phyloP scores from a whole-genome alignment of 371 early-diverging fungal species.

The Mycotypha africana region DNA sequence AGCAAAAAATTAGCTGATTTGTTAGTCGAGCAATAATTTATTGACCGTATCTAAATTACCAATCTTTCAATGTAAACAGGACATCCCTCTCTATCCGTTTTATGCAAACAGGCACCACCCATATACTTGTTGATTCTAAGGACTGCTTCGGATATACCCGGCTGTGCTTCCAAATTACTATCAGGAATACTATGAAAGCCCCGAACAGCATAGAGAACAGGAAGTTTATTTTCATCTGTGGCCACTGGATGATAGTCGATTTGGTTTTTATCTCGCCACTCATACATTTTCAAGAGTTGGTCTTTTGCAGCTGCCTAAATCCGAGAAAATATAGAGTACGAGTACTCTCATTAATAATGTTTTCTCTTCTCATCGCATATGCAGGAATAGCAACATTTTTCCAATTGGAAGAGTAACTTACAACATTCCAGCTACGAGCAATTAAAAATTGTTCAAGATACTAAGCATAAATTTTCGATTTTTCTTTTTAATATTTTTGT shows the following conservation, averaged over 20 bases:
- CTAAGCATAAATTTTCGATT: constrained; percentile 16
- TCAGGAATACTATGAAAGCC: constrained; percentile 66
- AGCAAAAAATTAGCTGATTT: constrained; percentile 1
- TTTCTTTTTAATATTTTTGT: too few species aligned
- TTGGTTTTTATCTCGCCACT: constrained; percentile 67
- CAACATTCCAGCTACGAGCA: constrained; percentile 56
- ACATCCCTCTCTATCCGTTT: constrained; percentile 73
- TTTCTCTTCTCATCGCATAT: too few species aligned
- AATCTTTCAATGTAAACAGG: constrained; percentile 78
- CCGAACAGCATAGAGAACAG: constrained; percentile 70
- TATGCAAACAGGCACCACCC: constrained; percentile 82
- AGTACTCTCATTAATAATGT: too few species aligned
- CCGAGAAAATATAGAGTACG: background rate
- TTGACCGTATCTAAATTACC: background rate
- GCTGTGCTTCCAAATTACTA: constrained; percentile 55
- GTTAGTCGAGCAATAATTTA: background rate
- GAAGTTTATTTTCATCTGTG: constrained; percentile 53
- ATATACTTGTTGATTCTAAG: constrained; percentile 60
- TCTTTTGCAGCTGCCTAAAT: constrained; percentile 58
- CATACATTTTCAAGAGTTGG: constrained; percentile 58
- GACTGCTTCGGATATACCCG: constrained; percentile 68
- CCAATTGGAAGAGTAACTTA: too few species aligned
- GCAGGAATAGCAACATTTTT: too few species aligned
- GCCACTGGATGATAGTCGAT: constrained; percentile 68
- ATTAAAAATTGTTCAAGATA: constrained; percentile 56